Percentiles rank a stretch among this genome's conserved stretches.
Evolutionary conservation across 1,284 basidiomycete species (phyloP).

Genomic region (Sporisorium iseilematis-ciliati): DNA sequence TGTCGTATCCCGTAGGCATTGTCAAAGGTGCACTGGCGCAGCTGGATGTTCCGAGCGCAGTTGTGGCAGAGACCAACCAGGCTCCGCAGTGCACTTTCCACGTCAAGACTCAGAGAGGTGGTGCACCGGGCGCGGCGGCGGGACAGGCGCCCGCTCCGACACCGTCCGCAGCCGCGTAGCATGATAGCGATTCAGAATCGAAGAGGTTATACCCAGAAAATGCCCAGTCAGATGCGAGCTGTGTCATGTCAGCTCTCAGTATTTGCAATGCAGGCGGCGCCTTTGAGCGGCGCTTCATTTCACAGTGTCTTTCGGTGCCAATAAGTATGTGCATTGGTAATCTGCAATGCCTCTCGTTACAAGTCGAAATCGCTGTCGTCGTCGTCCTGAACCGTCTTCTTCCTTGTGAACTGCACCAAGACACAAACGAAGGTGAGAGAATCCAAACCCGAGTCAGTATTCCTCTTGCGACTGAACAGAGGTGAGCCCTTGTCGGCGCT

Average conservation of each 20-base stretch:
- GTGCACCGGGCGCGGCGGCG: conserved; percentile 6
- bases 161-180: conserved; percentile 6
- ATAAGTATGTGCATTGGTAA: neutral
- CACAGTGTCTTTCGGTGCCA: neutral
- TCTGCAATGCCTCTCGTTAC: conserved; percentile 10
- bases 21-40: conserved; percentile 57
- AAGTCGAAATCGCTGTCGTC: conserved; percentile 61
- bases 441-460: neutral
- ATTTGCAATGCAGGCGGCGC: neutral
- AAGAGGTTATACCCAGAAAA: conserved; percentile 3
- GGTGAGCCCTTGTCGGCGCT: too few species aligned
- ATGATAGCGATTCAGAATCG: neutral
- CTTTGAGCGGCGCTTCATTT: neutral
- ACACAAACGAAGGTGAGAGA: neutral
- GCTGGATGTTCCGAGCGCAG: conserved; percentile 55
- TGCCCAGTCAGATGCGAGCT: too few species aligned
- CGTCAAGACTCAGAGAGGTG: conserved; percentile 52
- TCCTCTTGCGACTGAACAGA: neutral
- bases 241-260: neutral
- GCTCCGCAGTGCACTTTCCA: conserved; percentile 57
- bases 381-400: conserved; percentile 54
- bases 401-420: conserved; percentile 41
- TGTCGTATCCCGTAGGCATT: conserved; percentile 57
- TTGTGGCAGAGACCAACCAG: conserved; percentile 59
- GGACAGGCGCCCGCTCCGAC: neutral